Evolutionary conservation across 2,329 filamentous ascomycete species (phyloP).

Genomic region (Aspergillus transmontanensis): DNA sequence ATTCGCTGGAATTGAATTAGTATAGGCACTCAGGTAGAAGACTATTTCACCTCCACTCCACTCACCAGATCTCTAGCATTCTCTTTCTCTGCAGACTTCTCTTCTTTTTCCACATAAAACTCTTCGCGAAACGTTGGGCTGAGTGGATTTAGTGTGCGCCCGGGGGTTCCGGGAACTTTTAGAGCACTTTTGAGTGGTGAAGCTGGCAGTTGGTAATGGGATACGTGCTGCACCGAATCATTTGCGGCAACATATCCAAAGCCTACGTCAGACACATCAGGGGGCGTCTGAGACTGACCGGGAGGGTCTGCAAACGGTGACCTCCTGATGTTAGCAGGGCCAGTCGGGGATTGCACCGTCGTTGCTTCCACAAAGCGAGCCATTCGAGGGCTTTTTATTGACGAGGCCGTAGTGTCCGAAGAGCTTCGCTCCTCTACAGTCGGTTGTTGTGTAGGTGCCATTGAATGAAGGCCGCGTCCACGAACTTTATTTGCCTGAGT

Average conservation of each 20-base stretch:
- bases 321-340: conserved; percentile 44
- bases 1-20: conserved; percentile 66
- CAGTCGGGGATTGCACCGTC: conserved; percentile 64
- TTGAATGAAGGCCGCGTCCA: conserved; percentile 32
- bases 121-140: conserved; percentile 93
- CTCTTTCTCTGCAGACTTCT: conserved; percentile 78
- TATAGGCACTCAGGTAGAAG: neutral
- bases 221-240: conserved; percentile 51
- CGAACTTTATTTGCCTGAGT: conserved; percentile 43
- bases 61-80: conserved; percentile 86
- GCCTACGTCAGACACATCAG: conserved; percentile 75
- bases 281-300: conserved; percentile 53
- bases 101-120: conserved; percentile 80
- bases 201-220: conserved; percentile 65
- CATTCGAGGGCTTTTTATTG: conserved; percentile 56
- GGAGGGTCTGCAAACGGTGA: conserved; percentile 58
- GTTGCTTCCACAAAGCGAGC: conserved; percentile 68
- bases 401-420: conserved; percentile 36
- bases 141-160: conserved; percentile 73
- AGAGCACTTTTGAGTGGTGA: conserved; percentile 88
- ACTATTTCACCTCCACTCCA: conserved; percentile 22
- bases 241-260: conserved; percentile 82
- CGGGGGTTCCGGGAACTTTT: conserved; percentile 82
- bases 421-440: conserved; percentile 30
- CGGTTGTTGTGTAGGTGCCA: conserved; percentile 30